These are phyloP conservation scores for Macrophomina tecta DNA, from an alignment of 2,329 filamentous ascomycete genomes.

Conservation along the genomic window DNA sequence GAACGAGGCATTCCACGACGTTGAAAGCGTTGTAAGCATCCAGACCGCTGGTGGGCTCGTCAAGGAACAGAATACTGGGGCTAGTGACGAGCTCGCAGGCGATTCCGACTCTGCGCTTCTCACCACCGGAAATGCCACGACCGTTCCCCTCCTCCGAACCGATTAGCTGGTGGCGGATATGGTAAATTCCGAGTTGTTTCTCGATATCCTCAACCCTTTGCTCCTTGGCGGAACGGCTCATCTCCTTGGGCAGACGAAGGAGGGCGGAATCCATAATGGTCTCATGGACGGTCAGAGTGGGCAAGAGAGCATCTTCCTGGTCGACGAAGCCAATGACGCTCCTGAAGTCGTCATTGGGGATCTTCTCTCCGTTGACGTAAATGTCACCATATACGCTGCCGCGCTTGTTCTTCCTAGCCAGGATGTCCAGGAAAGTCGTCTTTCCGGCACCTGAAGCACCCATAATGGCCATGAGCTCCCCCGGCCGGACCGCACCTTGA, in stretches of 20 bases:
- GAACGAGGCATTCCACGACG: conserved; percentile 94
- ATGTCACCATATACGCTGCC: conserved; percentile 80
- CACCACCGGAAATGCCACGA: conserved; percentile 93
- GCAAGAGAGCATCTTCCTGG: conserved; percentile 95
- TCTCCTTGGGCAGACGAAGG: conserved; percentile 87
- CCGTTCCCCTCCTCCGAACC: conserved; percentile 94
- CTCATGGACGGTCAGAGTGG: conserved; percentile 95
- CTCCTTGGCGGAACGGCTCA: conserved; percentile 87
- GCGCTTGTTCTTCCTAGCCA: conserved; percentile 96
- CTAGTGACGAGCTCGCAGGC: conserved; percentile 97
- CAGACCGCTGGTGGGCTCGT: conserved; percentile 94
- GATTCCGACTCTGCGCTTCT: conserved; percentile 95
- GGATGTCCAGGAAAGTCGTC: conserved; percentile 94
- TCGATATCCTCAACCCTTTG: conserved; percentile 92
- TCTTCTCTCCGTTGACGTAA: conserved; percentile 91
- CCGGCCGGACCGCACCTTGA: conserved; percentile 85
- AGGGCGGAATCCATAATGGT: conserved; percentile 95
- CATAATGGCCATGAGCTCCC: conserved; percentile 98
- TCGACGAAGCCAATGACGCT: conserved; percentile 96
- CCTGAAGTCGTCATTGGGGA: conserved; percentile 83
- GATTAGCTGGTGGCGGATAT: conserved; percentile 93
- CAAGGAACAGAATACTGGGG: conserved; percentile 94
- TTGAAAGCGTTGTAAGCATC: conserved; percentile 99
- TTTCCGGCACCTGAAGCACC: conserved; percentile 97
- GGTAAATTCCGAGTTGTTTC: conserved; percentile 90